phyloP scores from a whole-genome alignment of 2,329 filamentous ascomycete genomes.

The Cytospora mali region DNA sequence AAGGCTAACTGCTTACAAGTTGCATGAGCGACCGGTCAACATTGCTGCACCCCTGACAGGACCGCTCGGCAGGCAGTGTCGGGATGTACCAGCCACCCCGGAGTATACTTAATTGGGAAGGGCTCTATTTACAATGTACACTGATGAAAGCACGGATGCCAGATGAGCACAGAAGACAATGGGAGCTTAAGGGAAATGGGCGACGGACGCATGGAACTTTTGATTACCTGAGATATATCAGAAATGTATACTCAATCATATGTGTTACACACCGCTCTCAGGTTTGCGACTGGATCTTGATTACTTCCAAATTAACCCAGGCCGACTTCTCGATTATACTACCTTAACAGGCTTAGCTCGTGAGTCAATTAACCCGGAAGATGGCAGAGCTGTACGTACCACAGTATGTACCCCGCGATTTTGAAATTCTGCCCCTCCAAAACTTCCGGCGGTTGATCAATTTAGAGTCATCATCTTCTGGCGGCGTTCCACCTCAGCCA shows the following conservation, averaged over 20 bases:
- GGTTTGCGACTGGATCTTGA: background rate
- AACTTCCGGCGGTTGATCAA: slow-evolving; percentile 21
- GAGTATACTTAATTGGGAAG: background rate
- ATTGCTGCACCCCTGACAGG: slow-evolving; percentile 14
- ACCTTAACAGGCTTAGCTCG: slow-evolving; percentile 4
- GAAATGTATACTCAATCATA: background rate
- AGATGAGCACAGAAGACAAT: background rate
- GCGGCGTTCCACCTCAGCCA: slow-evolving; percentile 1
- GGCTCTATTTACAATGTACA: background rate
- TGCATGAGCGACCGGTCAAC: slow-evolving; percentile 5
- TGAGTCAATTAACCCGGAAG: background rate
- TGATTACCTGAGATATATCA: background rate
- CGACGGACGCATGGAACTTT: background rate
- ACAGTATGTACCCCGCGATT: slow-evolving; percentile 26
- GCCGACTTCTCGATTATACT: background rate
- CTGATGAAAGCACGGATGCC: no score
- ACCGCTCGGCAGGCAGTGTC: slow-evolving; percentile 1
- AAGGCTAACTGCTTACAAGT: slow-evolving; percentile 8
- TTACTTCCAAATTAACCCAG: background rate
- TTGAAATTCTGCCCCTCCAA: slow-evolving; percentile 26
- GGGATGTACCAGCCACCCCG: background rate
- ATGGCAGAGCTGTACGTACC: background rate
- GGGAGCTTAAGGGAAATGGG: background rate
- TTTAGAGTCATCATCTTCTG: slow-evolving; percentile 21
- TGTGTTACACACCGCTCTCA: background rate